These are phyloP conservation scores for Pythium chondricola DNA, from an alignment of 352 stramenopile genomes.

Conservation along the genomic window DNA sequence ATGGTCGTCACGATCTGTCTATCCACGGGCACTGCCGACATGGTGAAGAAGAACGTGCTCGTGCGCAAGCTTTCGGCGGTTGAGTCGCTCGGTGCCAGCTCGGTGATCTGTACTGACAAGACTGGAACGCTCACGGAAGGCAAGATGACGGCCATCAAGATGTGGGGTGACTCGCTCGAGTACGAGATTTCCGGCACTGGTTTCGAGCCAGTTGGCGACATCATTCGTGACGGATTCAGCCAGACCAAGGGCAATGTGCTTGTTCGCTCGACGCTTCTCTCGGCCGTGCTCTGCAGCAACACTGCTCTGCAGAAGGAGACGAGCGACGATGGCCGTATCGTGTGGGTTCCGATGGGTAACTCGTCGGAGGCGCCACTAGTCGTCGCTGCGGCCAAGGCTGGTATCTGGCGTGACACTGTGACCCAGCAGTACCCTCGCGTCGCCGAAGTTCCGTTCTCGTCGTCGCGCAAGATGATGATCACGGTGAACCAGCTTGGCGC, in stretches of 20 bases:
- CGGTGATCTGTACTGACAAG: slow-evolving; percentile 92
- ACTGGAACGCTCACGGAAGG: slow-evolving; percentile 90
- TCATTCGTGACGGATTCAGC: slow-evolving; percentile 33
- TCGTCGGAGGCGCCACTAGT: slow-evolving; percentile 64
- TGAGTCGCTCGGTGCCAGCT: slow-evolving; percentile 84
- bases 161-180: slow-evolving; percentile 53
- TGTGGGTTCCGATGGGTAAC: slow-evolving; percentile 61
- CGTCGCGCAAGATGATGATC: slow-evolving; percentile 92
- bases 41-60: slow-evolving; percentile 80
- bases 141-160: slow-evolving; percentile 76
- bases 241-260: slow-evolving; percentile 34
- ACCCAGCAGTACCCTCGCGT: slow-evolving; percentile 54
- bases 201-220: slow-evolving; percentile 49
- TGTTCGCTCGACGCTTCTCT: slow-evolving; percentile 45
- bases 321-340: slow-evolving; percentile 24
- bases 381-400: slow-evolving; percentile 55
- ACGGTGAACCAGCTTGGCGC: slow-evolving; percentile 47
- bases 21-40: slow-evolving; percentile 59
- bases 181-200: slow-evolving; percentile 50
- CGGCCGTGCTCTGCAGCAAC: slow-evolving; percentile 61
- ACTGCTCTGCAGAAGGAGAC: slow-evolving; percentile 54
- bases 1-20: slow-evolving; percentile 78
- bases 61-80: slow-evolving; percentile 80
- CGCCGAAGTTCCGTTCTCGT: slow-evolving; percentile 91
- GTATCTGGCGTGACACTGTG: slow-evolving; percentile 41